phyloP scores from a whole-genome alignment of 164 flowering plant species.

The Umbellularia californica region DNA sequence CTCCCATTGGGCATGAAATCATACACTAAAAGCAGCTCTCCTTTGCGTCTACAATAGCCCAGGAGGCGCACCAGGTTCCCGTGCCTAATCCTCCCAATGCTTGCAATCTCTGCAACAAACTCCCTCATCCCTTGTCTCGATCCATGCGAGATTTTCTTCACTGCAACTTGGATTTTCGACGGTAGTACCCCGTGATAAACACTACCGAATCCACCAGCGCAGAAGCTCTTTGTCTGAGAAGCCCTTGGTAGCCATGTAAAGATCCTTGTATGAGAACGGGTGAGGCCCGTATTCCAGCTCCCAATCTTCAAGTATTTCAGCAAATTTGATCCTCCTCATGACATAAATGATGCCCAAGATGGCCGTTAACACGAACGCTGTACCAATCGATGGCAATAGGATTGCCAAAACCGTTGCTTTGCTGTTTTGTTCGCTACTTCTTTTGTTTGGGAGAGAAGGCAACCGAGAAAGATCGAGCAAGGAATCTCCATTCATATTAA shows the following conservation, averaged over 20 bases:
- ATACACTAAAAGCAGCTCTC: slow-evolving; percentile 24
- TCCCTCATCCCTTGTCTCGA: slow-evolving; percentile 25
- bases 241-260: slow-evolving; percentile 18
- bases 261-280: slow-evolving; percentile 18
- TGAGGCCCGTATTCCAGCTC: slow-evolving; percentile 18
- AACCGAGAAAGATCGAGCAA: slow-evolving; percentile 35
- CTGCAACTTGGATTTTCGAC: slow-evolving; percentile 16
- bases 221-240: slow-evolving; percentile 16
- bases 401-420: slow-evolving; percentile 7
- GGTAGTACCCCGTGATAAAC: slow-evolving; percentile 21
- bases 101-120: slow-evolving; percentile 24
- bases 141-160: slow-evolving; percentile 26
- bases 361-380: background rate
- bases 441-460: slow-evolving; percentile 31
- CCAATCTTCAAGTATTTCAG: slow-evolving; percentile 21
- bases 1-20: slow-evolving; percentile 21
- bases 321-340: slow-evolving; percentile 4
- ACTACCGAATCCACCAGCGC: slow-evolving; percentile 18
- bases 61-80: slow-evolving; percentile 18
- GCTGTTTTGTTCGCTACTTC: background rate
- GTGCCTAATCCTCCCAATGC: slow-evolving; percentile 23
- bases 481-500: slow-evolving; percentile 40
- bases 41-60: slow-evolving; percentile 18
- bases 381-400: background rate
- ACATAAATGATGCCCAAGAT: background rate